Evolutionary conservation across 768 basidiomycete species (phyloP).

Genomic region (Suillus subluteus): DNA sequence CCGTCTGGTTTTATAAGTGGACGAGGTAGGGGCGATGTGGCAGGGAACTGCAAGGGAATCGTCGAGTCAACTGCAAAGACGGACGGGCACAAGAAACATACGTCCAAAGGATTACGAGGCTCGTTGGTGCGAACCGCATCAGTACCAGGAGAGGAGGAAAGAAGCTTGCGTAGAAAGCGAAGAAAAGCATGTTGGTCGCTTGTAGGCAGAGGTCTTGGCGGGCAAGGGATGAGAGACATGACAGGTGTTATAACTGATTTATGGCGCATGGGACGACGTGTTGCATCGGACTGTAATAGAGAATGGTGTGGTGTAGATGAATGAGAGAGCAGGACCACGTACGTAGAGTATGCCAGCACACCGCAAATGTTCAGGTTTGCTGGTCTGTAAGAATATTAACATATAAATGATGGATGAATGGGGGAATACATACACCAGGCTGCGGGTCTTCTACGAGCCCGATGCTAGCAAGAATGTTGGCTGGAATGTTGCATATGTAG

Average conservation of each 20-base stretch:
- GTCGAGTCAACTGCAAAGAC: not conserved
- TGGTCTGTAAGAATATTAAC: not conserved
- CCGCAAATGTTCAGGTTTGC: no score
- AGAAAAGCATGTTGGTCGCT: no score
- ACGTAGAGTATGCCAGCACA: not conserved
- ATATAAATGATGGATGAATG: not conserved
- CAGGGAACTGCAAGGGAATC: not conserved
- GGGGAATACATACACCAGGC: not conserved
- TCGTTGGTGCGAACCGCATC: not conserved
- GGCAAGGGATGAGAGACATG: not conserved
- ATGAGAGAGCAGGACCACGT: not conserved
- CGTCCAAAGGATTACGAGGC: not conserved
- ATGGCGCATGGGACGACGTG: not conserved
- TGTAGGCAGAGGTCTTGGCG: no score
- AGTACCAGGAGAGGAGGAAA: not conserved
- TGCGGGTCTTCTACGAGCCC: not conserved
- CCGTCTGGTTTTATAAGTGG: not conserved
- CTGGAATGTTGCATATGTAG: not conserved
- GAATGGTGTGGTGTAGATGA: not conserved
- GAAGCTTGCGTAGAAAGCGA: not conserved
- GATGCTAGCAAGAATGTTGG: not conserved
- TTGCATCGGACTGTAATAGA: not conserved
- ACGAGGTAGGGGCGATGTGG: not conserved
- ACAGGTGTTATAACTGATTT: not conserved
- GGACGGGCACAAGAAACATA: not conserved